Conservation (phyloP, 306 rosid species). For the Potentilla sterilis region DNA sequence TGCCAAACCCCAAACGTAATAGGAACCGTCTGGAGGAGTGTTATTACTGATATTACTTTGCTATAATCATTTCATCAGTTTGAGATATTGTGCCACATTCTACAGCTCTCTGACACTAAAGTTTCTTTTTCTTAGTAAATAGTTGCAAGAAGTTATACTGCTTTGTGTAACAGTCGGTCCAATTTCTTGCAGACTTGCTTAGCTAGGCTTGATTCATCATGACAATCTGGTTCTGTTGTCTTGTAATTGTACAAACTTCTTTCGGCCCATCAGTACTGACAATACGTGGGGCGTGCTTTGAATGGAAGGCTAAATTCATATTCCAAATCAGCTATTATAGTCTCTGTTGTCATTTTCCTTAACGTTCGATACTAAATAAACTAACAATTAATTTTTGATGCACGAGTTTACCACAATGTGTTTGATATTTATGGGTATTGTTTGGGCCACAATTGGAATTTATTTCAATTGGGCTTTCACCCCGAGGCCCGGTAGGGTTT, state of each 20-base stretch:
- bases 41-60: background rate
- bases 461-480: too few relatives aligned
- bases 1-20: background rate
- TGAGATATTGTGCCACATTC: constrained; percentile 9
- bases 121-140: background rate
- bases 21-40: background rate
- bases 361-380: background rate
- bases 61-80: background rate
- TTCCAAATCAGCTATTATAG: background rate
- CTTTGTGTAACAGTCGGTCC: constrained; percentile 1
- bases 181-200: constrained; percentile 8
- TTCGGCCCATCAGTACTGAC: background rate
- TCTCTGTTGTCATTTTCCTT: background rate
- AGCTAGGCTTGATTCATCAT: constrained; percentile 4
- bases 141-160: constrained; percentile 8
- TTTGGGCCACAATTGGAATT: too few relatives aligned
- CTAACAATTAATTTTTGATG: too few relatives aligned
- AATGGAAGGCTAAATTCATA: background rate
- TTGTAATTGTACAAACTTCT: constrained; percentile 14
- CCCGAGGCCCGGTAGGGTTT: too few relatives aligned
- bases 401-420: too few relatives aligned
- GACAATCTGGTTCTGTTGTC: constrained; percentile 1
- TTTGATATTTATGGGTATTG: too few relatives aligned
- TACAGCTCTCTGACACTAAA: constrained; percentile 2
- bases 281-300: background rate